A percentile compares a stretch with the other conserved stretches of the same genome.
Evolutionary conservation across 495 filamentous ascomycete species (phyloP).

Genomic region (Penicillium bovifimosum): DNA sequence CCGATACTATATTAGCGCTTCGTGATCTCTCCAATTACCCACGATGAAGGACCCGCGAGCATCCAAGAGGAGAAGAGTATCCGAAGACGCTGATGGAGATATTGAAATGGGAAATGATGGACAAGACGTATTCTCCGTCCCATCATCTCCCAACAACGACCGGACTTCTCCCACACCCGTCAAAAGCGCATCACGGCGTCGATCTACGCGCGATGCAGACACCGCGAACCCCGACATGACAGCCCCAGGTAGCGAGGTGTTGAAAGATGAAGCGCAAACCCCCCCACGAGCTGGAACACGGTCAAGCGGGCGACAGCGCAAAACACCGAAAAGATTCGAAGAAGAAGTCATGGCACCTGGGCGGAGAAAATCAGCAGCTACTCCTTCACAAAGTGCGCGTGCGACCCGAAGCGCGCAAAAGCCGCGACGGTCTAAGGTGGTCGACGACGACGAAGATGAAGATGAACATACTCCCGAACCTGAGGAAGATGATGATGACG

Average conservation of each 20-base stretch:
- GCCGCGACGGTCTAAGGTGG: conserved; percentile 9
- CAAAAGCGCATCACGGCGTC: conserved; percentile 24
- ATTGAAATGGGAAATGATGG: conserved; percentile 25
- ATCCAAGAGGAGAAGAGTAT: conserved; percentile 39
- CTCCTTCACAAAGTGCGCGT: conserved; percentile 19
- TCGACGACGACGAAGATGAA: conserved; percentile 13
- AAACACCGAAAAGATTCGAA: conserved; percentile 35
- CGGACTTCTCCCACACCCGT: conserved; percentile 13
- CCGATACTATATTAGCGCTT: not conserved
- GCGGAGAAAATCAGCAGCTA: conserved; percentile 18
- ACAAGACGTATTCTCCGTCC: conserved; percentile 13
- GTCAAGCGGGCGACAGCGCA: conserved; percentile 39
- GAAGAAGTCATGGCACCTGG: conserved; percentile 23
- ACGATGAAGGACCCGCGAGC: conserved; percentile 39
- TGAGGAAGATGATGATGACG: conserved; percentile 15
- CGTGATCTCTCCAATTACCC: not conserved
- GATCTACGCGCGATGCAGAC: conserved; percentile 17
- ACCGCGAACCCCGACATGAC: conserved; percentile 1
- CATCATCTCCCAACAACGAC: conserved; percentile 16
- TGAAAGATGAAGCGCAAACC: conserved; percentile 16
- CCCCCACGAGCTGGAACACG: conserved; percentile 27
- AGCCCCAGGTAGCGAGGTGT: conserved; percentile 1
- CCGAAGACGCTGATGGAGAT: conserved; percentile 37
- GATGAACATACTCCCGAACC: conserved; percentile 14
- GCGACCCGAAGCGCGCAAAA: conserved; percentile 23